Percentiles rank a stretch among this genome's conserved stretches.
phyloP scores from a whole-genome alignment of 805 yeast genomes.

The Candida sphagnicola region DNA sequence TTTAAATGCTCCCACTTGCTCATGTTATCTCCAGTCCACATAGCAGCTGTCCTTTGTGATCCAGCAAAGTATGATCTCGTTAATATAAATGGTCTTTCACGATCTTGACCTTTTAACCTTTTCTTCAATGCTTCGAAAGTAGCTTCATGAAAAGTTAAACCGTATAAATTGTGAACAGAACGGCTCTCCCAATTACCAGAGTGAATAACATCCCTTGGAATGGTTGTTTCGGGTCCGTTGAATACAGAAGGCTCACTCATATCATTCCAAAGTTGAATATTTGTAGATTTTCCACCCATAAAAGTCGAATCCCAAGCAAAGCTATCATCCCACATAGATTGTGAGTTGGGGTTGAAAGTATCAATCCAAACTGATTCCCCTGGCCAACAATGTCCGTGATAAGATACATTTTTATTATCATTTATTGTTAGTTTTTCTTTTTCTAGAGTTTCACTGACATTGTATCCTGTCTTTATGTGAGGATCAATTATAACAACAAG shows the following conservation, averaged over 20 bases:
- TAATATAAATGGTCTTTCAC: slow-evolving; percentile 77
- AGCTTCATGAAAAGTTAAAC: slow-evolving; percentile 74
- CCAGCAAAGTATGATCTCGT: slow-evolving; percentile 90
- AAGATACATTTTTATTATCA: slow-evolving; percentile 46
- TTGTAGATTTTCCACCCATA: slow-evolving; percentile 49
- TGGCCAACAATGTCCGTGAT: slow-evolving; percentile 95
- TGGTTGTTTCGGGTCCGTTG: slow-evolving; percentile 89
- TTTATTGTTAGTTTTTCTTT: slow-evolving; percentile 43
- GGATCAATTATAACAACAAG: slow-evolving; percentile 89
- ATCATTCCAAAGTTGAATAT: slow-evolving; percentile 91
- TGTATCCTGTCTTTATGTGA: slow-evolving; percentile 72
- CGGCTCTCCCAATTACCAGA: slow-evolving; percentile 85
- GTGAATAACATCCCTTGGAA: slow-evolving; percentile 79
- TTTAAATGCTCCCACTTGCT: slow-evolving; percentile 87
- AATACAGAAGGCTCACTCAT: slow-evolving; percentile 98
- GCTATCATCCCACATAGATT: slow-evolving; percentile 55
- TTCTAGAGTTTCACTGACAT: slow-evolving; percentile 52
- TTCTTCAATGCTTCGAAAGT: slow-evolving; percentile 63
- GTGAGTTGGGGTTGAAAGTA: slow-evolving; percentile 63
- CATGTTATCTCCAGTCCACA: slow-evolving; percentile 98
- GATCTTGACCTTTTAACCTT: slow-evolving; percentile 39
- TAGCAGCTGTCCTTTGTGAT: slow-evolving; percentile 85
- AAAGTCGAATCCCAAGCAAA: slow-evolving; percentile 41
- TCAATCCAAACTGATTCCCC: slow-evolving; percentile 96
- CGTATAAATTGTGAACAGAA: slow-evolving; percentile 84